phyloP scores from a whole-genome alignment of 75 land plant species.

The Pseudotsuga menziesii region DNA sequence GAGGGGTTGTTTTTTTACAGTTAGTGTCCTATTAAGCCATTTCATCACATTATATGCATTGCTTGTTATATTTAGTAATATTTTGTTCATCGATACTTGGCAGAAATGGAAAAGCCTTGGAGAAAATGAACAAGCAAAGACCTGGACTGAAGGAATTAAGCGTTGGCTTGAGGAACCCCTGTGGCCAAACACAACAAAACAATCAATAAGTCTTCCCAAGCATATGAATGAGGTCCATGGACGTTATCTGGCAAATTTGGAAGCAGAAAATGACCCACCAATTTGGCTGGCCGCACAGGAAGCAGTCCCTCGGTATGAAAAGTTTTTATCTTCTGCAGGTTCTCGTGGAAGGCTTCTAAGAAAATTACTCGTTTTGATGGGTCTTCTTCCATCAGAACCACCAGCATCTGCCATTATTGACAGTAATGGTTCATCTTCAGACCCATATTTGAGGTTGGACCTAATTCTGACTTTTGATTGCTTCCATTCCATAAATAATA shows the following conservation, averaged over 20 bases:
- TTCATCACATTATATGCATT: background rate
- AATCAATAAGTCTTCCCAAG: constrained; percentile 12
- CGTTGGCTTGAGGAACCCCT: constrained; percentile 64
- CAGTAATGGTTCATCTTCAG: constrained; percentile 16
- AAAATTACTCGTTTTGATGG: constrained; percentile 65
- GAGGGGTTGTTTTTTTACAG: too few species aligned
- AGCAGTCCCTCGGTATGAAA: constrained; percentile 84
- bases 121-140: constrained; percentile 31
- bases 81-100: background rate
- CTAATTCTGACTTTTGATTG: constrained; percentile 2
- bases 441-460: constrained; percentile 51
- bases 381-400: constrained; percentile 54
- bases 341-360: constrained; percentile 77
- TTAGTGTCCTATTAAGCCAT: too few species aligned
- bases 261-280: constrained; percentile 42
- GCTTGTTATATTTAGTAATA: constrained; percentile 4
- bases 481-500: background rate
- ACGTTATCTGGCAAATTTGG: constrained; percentile 16
- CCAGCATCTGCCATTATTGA: constrained; percentile 28
- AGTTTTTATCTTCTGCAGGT: constrained; percentile 69
- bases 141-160: constrained; percentile 43
- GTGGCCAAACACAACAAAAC: constrained; percentile 9
- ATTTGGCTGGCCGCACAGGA: constrained; percentile 83
- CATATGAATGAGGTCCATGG: constrained; percentile 4
- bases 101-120: constrained; percentile 48